Evolutionary conservation across 176 grass and related monocot genomes (phyloP).

Genomic region (Paspalum notatum): DNA sequence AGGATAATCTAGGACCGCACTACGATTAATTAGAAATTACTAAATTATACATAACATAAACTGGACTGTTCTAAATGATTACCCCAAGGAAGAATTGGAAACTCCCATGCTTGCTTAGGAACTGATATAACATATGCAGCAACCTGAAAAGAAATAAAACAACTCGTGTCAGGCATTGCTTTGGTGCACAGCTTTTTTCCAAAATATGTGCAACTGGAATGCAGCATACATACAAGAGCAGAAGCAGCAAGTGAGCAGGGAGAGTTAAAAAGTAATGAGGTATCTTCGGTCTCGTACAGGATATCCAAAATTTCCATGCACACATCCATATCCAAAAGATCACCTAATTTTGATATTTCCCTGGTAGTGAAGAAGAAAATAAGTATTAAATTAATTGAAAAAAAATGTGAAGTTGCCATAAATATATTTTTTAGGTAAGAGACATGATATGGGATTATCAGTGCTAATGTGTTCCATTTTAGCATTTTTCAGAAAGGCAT

Average conservation of each 20-base stretch:
- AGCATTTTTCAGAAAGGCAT: background rate
- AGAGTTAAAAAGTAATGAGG: slow-evolving; percentile 61
- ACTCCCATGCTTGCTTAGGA: slow-evolving; percentile 88
- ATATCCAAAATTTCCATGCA: slow-evolving; percentile 96
- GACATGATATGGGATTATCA: background rate
- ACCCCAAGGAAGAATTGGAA: slow-evolving; percentile 95
- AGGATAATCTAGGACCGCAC: background rate
- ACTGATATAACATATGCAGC: slow-evolving; percentile 81
- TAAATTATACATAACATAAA: slow-evolving; percentile 1
- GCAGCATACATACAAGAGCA: slow-evolving; percentile 69
- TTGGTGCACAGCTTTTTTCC: slow-evolving; percentile 15
- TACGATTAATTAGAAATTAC: background rate
- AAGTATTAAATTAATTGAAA: slow-evolving; percentile 21
- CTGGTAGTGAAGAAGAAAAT: slow-evolving; percentile 44
- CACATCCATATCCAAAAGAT: slow-evolving; percentile 62
- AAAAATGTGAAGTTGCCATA: background rate
- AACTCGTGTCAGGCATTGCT: slow-evolving; percentile 2
- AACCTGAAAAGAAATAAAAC: slow-evolving; percentile 56
- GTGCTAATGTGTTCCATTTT: background rate
- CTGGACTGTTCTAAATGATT: slow-evolving; percentile 26
- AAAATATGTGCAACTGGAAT: slow-evolving; percentile 6
- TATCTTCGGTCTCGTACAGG: slow-evolving; percentile 82
- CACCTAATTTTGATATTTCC: slow-evolving; percentile 81
- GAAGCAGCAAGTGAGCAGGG: slow-evolving; percentile 76
- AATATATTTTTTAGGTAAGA: background rate